A percentile compares a stretch with the other conserved stretches of the same genome.
Evolutionary conservation across 352 stramenopile species (phyloP).

Genomic region (Pythium dissotocum): DNA sequence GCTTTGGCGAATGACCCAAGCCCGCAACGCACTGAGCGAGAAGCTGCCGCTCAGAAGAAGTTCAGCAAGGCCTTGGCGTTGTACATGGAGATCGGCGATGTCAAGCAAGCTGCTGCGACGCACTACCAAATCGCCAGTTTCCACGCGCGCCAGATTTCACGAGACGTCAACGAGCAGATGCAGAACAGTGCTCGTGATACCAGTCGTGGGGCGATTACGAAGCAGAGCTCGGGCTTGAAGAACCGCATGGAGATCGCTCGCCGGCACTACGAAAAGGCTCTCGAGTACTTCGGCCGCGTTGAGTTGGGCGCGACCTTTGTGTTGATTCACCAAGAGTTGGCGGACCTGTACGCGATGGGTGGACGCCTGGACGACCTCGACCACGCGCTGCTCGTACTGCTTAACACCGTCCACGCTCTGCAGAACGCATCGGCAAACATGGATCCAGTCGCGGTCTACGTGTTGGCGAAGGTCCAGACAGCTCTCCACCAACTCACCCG

Average conservation of each 20-base stretch:
- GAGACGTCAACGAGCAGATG: slow-evolving; percentile 29
- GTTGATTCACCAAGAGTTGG: slow-evolving; percentile 80
- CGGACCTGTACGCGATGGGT: slow-evolving; percentile 70
- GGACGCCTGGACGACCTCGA: slow-evolving; percentile 72
- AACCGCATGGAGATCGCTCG: slow-evolving; percentile 80
- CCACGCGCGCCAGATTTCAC: slow-evolving; percentile 59
- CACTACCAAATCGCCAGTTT: slow-evolving; percentile 89
- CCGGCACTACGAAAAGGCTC: slow-evolving; percentile 83
- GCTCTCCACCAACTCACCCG: slow-evolving; percentile 70
- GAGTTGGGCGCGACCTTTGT: slow-evolving; percentile 82
- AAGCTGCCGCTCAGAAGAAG: slow-evolving; percentile 52
- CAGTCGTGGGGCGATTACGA: background rate
- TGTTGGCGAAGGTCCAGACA: slow-evolving; percentile 58
- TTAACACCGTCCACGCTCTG: slow-evolving; percentile 80
- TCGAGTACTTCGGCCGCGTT: slow-evolving; percentile 71
- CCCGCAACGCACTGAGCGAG: slow-evolving; percentile 31
- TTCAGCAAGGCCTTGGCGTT: slow-evolving; percentile 78
- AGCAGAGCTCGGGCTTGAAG: slow-evolving; percentile 34
- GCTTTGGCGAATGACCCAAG: slow-evolving; percentile 38
- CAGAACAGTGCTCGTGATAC: background rate
- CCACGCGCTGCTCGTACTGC: slow-evolving; percentile 71
- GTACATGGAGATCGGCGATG: slow-evolving; percentile 69
- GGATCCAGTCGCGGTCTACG: slow-evolving; percentile 37
- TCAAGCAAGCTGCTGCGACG: slow-evolving; percentile 73
- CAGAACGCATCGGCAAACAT: slow-evolving; percentile 32